phyloP scores from a whole-genome alignment of 192 early-diverging fungal genomes.

The Coemansia sp. region DNA sequence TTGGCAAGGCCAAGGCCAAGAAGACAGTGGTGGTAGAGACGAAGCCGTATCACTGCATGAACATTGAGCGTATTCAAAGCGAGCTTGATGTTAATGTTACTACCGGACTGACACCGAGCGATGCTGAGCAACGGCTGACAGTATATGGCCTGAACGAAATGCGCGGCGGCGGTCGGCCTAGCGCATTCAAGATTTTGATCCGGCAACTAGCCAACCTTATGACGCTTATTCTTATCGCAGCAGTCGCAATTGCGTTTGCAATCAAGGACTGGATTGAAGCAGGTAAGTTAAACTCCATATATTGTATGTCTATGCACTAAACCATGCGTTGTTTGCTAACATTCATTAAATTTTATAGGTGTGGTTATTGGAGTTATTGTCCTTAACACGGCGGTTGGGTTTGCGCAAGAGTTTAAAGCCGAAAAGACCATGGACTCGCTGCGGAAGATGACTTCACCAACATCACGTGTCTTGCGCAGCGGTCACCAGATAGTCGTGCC shows the following conservation, averaged over 20 bases:
- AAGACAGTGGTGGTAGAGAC: constrained; percentile 1
- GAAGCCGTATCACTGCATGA: constrained; percentile 53
- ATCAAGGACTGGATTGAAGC: constrained; percentile 65
- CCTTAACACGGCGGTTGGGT: constrained; percentile 89
- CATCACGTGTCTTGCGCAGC: constrained; percentile 82
- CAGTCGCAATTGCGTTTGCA: constrained; percentile 63
- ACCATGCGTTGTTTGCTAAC: neutral
- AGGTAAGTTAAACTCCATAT: constrained; percentile 34
- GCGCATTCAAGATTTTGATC: constrained; percentile 60
- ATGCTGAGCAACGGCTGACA: constrained; percentile 39
- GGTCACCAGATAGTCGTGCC: constrained; percentile 71
- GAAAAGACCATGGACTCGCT: constrained; percentile 94
- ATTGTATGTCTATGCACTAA: neutral
- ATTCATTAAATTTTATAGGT: constrained; percentile 41
- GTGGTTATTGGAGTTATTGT: constrained; percentile 80
- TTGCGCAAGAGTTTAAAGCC: constrained; percentile 94
- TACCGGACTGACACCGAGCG: constrained; percentile 54
- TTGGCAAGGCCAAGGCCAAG: constrained; percentile 12
- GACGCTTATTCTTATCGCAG: constrained; percentile 67
- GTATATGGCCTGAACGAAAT: constrained; percentile 65
- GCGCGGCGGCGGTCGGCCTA: constrained; percentile 66
- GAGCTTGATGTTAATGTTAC: constrained; percentile 31
- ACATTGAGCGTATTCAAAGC: constrained; percentile 12
- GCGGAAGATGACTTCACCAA: constrained; percentile 83
- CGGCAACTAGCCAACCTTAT: constrained; percentile 68